Evolutionary conservation across 2,329 filamentous ascomycete species (phyloP), one percentile per base, ranked within the genome.

Genomic region (Pseudogymnoascus sp.): DNA sequence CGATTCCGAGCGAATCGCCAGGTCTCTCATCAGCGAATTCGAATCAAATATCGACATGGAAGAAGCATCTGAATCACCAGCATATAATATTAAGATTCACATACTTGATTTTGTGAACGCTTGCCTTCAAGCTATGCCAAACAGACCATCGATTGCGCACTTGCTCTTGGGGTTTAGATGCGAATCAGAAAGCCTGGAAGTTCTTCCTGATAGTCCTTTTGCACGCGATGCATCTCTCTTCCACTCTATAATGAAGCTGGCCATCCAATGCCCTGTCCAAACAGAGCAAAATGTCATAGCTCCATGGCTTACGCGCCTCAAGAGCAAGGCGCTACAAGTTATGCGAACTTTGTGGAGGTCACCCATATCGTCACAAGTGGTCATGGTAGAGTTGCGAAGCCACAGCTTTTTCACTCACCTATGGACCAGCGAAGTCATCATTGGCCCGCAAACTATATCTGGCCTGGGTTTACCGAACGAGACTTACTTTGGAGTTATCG

Each of bases 121-220:
- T 62, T 96, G 91, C 71, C 80, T 99, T 2, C 82, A 84, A 61
- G 85, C 88, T 35, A 88, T 87, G 25, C 87, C 89, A 1, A 84
- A 88, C 68, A 84, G 87, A 68, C 92, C 94, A 4, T 95, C 89
- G 1, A 87, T 99, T 67, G 94, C 93, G 0, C 95, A 99, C 73
- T 81, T 96, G 52, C 79, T 99, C 1, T 84, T 99, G 4, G 94
- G 94, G 0, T 97, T 99, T 73, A 83, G 83, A 62, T 95, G 91
- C 69, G 84, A 86, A 45, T 84, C 88, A 36, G 87, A 86, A 65
- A 82, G 82, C 8, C 78, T 97, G 2, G 85, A 85, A 23, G 78
- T 94, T 33, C 82, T 88, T 60, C 77, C 85, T 1, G 83, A 86
- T 28, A 84, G 91, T 58, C 76, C 89, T 2, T 95, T 96, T 73